Percentiles rank a stretch among this genome's conserved stretches.
These are phyloP conservation scores for Rhodotorula sphaerocarpa DNA, from an alignment of 768 basidiomycete genomes.

Conservation along the genomic window DNA sequence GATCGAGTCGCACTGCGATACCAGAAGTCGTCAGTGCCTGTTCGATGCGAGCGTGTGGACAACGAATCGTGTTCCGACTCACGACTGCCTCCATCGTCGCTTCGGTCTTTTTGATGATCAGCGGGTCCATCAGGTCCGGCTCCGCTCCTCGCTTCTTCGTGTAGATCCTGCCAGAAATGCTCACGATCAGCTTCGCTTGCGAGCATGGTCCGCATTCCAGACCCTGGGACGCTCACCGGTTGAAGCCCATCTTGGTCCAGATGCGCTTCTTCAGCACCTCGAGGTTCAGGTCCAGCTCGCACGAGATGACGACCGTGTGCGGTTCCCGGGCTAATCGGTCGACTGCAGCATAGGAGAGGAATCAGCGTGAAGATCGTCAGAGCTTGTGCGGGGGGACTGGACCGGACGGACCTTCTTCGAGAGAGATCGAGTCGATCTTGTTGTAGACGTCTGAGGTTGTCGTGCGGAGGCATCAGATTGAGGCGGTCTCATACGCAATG, in stretches of 20 bases:
- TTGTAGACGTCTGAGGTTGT: slow-evolving; percentile 59
- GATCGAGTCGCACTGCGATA: slow-evolving; percentile 20
- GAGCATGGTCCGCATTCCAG: not conserved
- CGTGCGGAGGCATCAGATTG: slow-evolving; percentile 50
- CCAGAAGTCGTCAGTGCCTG: not conserved
- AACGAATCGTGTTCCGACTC: not conserved
- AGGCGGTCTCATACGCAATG: not conserved
- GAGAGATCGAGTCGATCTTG: slow-evolving; percentile 52
- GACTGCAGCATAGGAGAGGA: slow-evolving; percentile 54
- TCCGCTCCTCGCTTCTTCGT: slow-evolving; percentile 95
- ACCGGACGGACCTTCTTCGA: slow-evolving; percentile 40
- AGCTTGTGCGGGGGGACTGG: no score
- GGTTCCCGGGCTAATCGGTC: slow-evolving; percentile 74
- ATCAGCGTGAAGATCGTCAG: not conserved
- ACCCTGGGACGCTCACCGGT: slow-evolving; percentile 20
- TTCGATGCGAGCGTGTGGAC: not conserved
- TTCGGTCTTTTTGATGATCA: slow-evolving; percentile 64
- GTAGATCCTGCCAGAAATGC: slow-evolving; percentile 68
- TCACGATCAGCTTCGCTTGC: not conserved
- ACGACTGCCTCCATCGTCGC: slow-evolving; percentile 67
- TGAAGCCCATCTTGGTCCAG: slow-evolving; percentile 41
- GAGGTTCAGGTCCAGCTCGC: slow-evolving; percentile 79
- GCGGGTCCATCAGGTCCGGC: slow-evolving; percentile 83
- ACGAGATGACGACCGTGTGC: slow-evolving; percentile 87
- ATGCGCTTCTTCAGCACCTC: slow-evolving; percentile 48